A percentile compares a stretch with the other conserved stretches of the same genome.
phyloP scores from a whole-genome alignment of 2,329 filamentous ascomycete species.

The Madurella mycetomatis region DNA sequence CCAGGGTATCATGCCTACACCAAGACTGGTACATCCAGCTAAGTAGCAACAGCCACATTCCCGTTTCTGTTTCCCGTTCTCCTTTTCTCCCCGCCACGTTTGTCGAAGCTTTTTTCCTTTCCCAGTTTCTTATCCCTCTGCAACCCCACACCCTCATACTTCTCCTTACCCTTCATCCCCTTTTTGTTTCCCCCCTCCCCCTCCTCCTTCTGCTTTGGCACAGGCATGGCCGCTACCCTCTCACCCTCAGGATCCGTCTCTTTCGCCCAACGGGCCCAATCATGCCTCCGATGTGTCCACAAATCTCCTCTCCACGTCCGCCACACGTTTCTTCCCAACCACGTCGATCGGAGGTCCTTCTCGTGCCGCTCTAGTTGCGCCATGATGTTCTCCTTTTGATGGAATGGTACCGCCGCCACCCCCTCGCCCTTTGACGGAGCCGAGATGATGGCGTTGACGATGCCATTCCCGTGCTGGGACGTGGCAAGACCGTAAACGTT shows the following conservation, averaged over 20 bases:
- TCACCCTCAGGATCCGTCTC: constrained; percentile 41
- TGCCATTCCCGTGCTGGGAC: constrained; percentile 48
- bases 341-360: constrained; percentile 46
- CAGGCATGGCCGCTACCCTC: constrained; percentile 35
- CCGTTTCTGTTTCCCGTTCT: not conserved
- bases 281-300: constrained; percentile 49
- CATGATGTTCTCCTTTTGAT: constrained; percentile 55
- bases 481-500: constrained; percentile 43
- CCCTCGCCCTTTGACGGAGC: constrained; percentile 44
- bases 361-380: constrained; percentile 45
- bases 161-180: not conserved
- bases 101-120: constrained; percentile 28
- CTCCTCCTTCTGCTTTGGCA: constrained; percentile 25
- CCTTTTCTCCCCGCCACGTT: not conserved
- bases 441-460: constrained; percentile 46
- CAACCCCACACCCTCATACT: not conserved
- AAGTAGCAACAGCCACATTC: not conserved
- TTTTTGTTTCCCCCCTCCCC: constrained; percentile 7
- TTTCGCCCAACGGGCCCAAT: constrained; percentile 56
- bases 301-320: constrained; percentile 54
- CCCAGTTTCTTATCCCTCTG: constrained; percentile 26
- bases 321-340: constrained; percentile 54
- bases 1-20: not conserved
- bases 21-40: not conserved
- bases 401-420: constrained; percentile 49